Evolutionary conservation across 2,329 filamentous ascomycete species (phyloP).

Genomic region (Neonectria neomacrospora): DNA sequence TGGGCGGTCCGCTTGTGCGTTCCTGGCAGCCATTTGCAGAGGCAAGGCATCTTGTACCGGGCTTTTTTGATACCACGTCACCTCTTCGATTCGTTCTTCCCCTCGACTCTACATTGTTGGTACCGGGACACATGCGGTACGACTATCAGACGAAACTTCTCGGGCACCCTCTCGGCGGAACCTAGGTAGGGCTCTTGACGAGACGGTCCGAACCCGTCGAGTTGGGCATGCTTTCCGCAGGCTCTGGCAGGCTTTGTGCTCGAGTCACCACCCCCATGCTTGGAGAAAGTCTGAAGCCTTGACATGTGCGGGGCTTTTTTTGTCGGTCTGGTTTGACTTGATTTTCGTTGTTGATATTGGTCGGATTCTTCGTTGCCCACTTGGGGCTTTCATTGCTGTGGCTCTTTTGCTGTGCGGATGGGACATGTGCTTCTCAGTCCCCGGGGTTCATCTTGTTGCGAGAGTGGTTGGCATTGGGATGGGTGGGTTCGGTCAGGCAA

Average conservation of each 20-base stretch:
- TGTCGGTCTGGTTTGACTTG: slow-evolving; percentile 15
- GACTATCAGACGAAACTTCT: background rate
- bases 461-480: slow-evolving; percentile 35
- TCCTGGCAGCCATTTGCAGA: slow-evolving; percentile 35
- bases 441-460: slow-evolving; percentile 28
- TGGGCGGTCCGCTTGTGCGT: slow-evolving; percentile 37
- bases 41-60: slow-evolving; percentile 43
- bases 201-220: slow-evolving; percentile 1
- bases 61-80: slow-evolving; percentile 47
- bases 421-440: slow-evolving; percentile 25
- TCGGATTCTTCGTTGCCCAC: slow-evolving; percentile 11
- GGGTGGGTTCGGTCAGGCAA: slow-evolving; percentile 31
- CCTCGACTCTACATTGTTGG: slow-evolving; percentile 28
- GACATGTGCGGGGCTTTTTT: background rate
- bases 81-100: slow-evolving; percentile 40
- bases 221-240: background rate
- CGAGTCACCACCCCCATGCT: background rate
- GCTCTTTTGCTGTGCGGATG: slow-evolving; percentile 23
- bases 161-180: slow-evolving; percentile 1
- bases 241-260: background rate
- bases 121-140: slow-evolving; percentile 6
- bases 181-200: slow-evolving; percentile 5
- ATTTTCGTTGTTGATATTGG: slow-evolving; percentile 12
- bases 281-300: slow-evolving; percentile 7
- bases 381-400: slow-evolving; percentile 3